phyloP scores from a whole-genome alignment of 257 asterid genomes.

The Buddleja alternifolia region DNA sequence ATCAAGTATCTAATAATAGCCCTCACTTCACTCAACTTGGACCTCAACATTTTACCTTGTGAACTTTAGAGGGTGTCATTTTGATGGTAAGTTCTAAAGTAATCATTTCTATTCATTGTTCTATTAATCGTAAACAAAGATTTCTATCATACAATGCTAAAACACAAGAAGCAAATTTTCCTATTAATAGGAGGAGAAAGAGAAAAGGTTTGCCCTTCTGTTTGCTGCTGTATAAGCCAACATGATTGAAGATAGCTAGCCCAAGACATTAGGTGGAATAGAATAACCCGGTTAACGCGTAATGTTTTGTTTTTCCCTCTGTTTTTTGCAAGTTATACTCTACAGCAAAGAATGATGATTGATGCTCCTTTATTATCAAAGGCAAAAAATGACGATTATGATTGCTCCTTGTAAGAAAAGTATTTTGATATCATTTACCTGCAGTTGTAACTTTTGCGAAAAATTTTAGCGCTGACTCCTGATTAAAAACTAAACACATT shows the following conservation, averaged over 20 bases:
- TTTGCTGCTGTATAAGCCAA: constrained; percentile 19
- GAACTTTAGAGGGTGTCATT: constrained; percentile 11
- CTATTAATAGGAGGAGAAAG: too few species aligned
- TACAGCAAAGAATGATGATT: background rate
- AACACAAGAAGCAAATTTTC: background rate
- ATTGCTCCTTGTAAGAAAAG: too few species aligned
- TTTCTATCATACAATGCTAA: constrained; percentile 19
- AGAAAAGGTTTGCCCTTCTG: background rate
- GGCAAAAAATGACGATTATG: too few species aligned
- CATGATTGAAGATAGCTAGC: background rate
- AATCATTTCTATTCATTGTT: background rate
- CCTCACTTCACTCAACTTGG: constrained; percentile 56
- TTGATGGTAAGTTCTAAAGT: constrained; percentile 16
- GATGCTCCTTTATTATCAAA: too few species aligned
- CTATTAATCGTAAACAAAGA: too few species aligned
- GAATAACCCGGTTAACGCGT: too few species aligned
- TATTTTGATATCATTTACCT: too few species aligned
- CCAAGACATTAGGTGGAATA: too few species aligned
- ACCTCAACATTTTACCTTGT: constrained; percentile 31
- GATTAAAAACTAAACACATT: too few species aligned
- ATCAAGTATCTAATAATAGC: constrained; percentile 63
- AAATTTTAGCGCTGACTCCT: too few species aligned
- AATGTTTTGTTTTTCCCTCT: too few species aligned
- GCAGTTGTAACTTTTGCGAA: too few species aligned
- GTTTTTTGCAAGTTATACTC: background rate